phyloP scores from a whole-genome alignment of 2,329 filamentous ascomycete species.

The Blastomyces percursus region DNA sequence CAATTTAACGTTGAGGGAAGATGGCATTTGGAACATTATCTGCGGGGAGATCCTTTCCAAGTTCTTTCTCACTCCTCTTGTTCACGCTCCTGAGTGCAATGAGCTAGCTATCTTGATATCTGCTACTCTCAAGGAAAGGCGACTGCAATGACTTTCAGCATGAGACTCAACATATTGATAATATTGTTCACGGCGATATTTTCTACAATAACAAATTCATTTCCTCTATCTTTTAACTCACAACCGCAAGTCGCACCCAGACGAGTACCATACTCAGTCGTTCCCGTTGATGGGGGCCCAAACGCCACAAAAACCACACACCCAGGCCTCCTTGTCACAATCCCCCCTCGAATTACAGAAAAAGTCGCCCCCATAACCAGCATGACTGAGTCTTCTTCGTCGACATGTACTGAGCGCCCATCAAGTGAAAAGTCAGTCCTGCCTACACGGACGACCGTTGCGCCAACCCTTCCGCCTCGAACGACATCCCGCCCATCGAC shows the following conservation, averaged over 20 bases:
- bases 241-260: slow-evolving; percentile 3
- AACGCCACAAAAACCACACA: slow-evolving; percentile 7
- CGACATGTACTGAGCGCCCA: not conserved
- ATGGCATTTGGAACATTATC: not conserved
- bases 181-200: slow-evolving; percentile 14
- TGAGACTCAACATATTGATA: slow-evolving; percentile 8
- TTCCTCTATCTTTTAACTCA: not conserved
- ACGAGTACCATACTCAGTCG: slow-evolving; percentile 14
- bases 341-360: slow-evolving; percentile 10
- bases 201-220: not conserved
- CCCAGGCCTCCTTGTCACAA: slow-evolving; percentile 10
- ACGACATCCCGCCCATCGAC: not conserved
- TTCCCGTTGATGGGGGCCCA: slow-evolving; percentile 15
- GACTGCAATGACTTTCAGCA: not conserved
- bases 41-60: not conserved
- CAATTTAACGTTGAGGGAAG: not conserved
- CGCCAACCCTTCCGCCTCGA: not conserved
- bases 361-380: slow-evolving; percentile 11
- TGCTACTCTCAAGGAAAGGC: not conserved
- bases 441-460: not conserved
- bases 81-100: not conserved
- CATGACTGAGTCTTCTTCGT: slow-evolving; percentile 2
- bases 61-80: not conserved
- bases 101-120: not conserved
- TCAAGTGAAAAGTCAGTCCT: not conserved